Evolutionary conservation across 2,329 filamentous ascomycete genomes (phyloP).

Genomic region (Mycocentrospora acerina): DNA sequence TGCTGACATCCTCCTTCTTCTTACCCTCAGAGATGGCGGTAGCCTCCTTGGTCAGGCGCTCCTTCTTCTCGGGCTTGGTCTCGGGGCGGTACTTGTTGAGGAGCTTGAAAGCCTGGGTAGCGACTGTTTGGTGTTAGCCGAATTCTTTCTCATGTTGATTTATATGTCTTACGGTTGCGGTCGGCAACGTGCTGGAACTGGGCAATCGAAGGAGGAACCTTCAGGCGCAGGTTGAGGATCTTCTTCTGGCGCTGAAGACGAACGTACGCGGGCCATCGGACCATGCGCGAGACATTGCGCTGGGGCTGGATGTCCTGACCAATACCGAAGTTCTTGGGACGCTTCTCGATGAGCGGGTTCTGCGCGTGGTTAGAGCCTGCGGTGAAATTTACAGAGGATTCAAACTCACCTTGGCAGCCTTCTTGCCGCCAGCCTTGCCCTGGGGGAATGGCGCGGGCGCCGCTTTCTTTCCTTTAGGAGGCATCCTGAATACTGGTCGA

Average conservation of each 20-base stretch:
- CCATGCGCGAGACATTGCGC: conserved; percentile 74
- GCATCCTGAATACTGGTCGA: conserved; percentile 53
- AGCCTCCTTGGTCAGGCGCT: conserved; percentile 96
- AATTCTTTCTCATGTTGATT: conserved; percentile 72
- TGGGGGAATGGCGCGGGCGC: conserved; percentile 73
- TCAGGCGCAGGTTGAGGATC: conserved; percentile 97
- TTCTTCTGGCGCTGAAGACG: conserved; percentile 93
- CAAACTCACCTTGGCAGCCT: conserved; percentile 86
- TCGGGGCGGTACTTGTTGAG: conserved; percentile 99
- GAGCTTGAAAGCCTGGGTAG: conserved; percentile 96
- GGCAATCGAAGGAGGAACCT: conserved; percentile 94
- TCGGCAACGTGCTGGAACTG: conserved; percentile 94
- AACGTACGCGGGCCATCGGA: conserved; percentile 95
- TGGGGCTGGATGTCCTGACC: conserved; percentile 87
- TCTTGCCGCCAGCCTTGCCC: conserved; percentile 85
- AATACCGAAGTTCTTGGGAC: conserved; percentile 95
- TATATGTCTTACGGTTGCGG: conserved; percentile 37
- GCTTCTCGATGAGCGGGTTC: conserved; percentile 99
- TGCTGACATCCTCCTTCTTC: conserved; percentile 98
- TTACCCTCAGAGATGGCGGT: conserved; percentile 97
- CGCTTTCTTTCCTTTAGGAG: conserved; percentile 96
- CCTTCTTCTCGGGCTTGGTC: conserved; percentile 99
- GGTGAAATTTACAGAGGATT: not conserved
- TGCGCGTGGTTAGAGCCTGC: conserved; percentile 45
- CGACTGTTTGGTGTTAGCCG: conserved; percentile 50